Evolutionary conservation across 2,329 filamentous ascomycete species (phyloP), one percentile per base, ranked within the genome.

Genomic region (Biscogniauxia sp.): DNA sequence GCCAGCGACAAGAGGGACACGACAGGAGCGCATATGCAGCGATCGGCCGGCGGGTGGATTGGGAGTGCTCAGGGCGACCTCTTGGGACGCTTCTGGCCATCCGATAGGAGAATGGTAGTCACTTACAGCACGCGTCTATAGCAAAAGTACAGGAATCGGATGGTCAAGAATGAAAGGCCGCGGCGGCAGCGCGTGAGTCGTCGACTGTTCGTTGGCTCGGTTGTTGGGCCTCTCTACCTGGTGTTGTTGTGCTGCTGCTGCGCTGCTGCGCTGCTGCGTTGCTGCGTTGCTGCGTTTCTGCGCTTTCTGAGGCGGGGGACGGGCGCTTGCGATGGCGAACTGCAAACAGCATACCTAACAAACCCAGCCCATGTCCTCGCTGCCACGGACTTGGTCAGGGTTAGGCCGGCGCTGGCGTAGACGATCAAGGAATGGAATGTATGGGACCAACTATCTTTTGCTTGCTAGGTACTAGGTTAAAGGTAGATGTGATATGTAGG

Each of bases 21-120:
- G 70, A 73, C 72, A 74, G 68, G 70, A 68, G 61, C 70, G 73
- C 73, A 74, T 74, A 73, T 74, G 72, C 73, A 75, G 68, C 70
- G 73, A 74, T 72, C 71, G 68, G 64, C 71, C 67, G 66, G 66
- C 64, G 66, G 63, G 66, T 67, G 65, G 65, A 67, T 60, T 60
- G 56, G 54, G 57, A 66, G 54, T 26, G 41, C 61, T 59, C 57
- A 62, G 53, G 53, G 56, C 59, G 56, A 59, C 59, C 26, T 53
- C 32, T 58, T 62, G 63, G 66, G 65, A 65, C 63, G 53, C 56
- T 61, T 61, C 64, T 66, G 56, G 61, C 56, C 50, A 58, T 65
- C 64, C 65, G 68, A 66, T 68, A 66, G 62, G 65, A 65, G 57
- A 65, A 64, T 61, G 55, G 60, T 55, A 28, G 49, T 53, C 41